Evolutionary conservation across 352 stramenopile species (phyloP), one percentile per base, ranked within the genome.

Genomic region (Globisporangium viniferum): DNA sequence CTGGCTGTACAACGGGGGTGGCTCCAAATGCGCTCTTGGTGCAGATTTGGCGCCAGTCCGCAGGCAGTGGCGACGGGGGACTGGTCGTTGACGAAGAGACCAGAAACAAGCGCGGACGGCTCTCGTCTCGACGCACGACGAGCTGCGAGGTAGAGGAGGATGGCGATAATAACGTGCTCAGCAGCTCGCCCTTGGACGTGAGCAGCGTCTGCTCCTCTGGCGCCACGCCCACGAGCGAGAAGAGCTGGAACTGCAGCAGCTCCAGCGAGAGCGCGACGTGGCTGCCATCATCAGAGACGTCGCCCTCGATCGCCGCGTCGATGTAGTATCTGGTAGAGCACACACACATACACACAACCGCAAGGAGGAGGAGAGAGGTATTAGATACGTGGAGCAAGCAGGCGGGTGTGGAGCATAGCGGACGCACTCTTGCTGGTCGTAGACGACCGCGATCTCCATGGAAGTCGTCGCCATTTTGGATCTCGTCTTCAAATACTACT

Each of bases 161-260:
- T 6, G 39, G 6, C 5, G 39, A 49, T 22, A 15, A 49, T 10
- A 5, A 46, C 31, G 55, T 44, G 22, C 18, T 59, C 15, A 91
- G 44, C 24, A 91, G 68, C 48, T 82, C 62, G 5, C 81, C 79
- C 33, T 33, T 72, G 3, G 71, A 80, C 7, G 77, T 89, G 20
- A 91, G 55, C 46, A 92, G 70, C 33, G 80, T 66, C 63, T 93
- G 85, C 20, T 89, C 76, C 5, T 89, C 76, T 0, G 82, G 80
- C 12, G 80, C 66, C n/a, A 89, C 58, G 5, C 80, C 83, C 18
- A 87, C 20, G 18, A 93, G 83, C 56, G 85, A 93, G 41, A 93
- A 66, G 22, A 93, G 68, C 61, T 92, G 83, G 58, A 80, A 89
- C 70, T 91, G 85, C 51, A 92, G 66, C 69, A 93, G 61, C 57